These are phyloP conservation scores for Turnera subulata DNA, from an alignment of 345 rosid species.

Conservation along the genomic window DNA sequence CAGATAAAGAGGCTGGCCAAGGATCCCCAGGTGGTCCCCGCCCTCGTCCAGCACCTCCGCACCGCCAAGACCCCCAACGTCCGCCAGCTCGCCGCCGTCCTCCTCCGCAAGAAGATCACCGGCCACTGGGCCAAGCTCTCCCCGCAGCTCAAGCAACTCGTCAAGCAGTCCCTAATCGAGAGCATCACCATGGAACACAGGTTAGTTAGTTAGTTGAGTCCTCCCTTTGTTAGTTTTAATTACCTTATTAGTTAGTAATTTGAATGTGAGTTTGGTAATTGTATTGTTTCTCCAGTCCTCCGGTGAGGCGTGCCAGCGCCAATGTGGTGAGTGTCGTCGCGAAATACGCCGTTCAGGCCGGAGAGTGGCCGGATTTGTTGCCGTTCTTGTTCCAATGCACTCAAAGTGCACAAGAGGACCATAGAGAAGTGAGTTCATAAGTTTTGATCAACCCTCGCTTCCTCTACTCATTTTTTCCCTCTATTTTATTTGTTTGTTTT, in stretches of 20 bases:
- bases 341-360: slow-evolving; percentile 89
- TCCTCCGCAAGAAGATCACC: slow-evolving; percentile 96
- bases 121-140: slow-evolving; percentile 99
- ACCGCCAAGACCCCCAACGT: slow-evolving; percentile 98
- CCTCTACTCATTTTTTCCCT: no score
- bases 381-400: slow-evolving; percentile 89
- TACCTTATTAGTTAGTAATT: background rate
- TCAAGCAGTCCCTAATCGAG: slow-evolving; percentile 83
- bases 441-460: no score
- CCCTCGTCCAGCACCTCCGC: slow-evolving; percentile 94
- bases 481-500: no score
- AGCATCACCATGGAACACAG: slow-evolving; percentile 95
- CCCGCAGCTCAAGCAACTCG: slow-evolving; percentile 70
- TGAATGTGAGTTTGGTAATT: slow-evolving; percentile 5
- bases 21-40: slow-evolving; percentile 98
- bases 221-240: background rate
- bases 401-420: slow-evolving; percentile 96
- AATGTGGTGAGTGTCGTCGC: slow-evolving; percentile 94
- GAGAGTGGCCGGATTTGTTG: slow-evolving; percentile 96
- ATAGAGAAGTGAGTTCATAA: slow-evolving; percentile 69
- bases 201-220: slow-evolving; percentile 24
- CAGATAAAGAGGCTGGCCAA: slow-evolving; percentile 91
- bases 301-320: slow-evolving; percentile 96
- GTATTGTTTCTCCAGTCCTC: slow-evolving; percentile 53
- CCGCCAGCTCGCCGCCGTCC: slow-evolving; percentile 98